Evolutionary conservation across 2,329 filamentous ascomycete genomes (phyloP), one percentile per base, ranked within the genome.

Genomic region (Clarireedia sp.): DNA sequence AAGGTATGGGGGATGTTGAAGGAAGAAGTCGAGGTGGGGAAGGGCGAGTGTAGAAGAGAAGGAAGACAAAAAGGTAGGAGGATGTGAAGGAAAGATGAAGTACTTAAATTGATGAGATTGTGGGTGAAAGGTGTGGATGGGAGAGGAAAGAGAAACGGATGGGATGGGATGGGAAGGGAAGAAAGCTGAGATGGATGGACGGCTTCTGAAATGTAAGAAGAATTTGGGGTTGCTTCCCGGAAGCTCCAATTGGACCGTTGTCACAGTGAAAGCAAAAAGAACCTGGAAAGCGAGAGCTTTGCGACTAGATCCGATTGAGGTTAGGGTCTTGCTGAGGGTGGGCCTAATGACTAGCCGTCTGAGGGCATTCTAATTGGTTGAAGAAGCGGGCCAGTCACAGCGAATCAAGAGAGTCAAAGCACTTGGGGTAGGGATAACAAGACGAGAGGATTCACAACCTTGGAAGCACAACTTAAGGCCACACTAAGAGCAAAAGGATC

Each of bases 51-150:
- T 24, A 26, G 33, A 33, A 16, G 46, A 17, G 36, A 36, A 38
- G 33, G 47, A 48, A 43, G 56, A 38, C 44, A 36, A 46, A 48
- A 45, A 36, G 41, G 52, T 45, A 45, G 48, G 19, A 54, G 21
- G 19, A 36, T 29, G 17, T 8, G 41, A 49, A 54, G 55, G 53
- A 55, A 49, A 38, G 49, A 24, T 46, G 53, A 48, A 44, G 57
- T 59, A 62, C 59, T 61, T 59, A 56, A 19, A 43, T 43, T 47
- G 43, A 52, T 36, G 33, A 54, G 44, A 56, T 58, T 55, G 57
- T 54, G 53, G 38, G 9, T 48, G 46, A 51, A 43, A 51, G 48
- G 56, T 29, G 46, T 48, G 40, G 48, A 47, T 44, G 49, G 38
- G 44, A 38, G 7, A 56, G 40, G 50, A 56, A 56, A 52, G 24